phyloP scores from a whole-genome alignment of 768 basidiomycete species.

The Multifurca ochricompacta region DNA sequence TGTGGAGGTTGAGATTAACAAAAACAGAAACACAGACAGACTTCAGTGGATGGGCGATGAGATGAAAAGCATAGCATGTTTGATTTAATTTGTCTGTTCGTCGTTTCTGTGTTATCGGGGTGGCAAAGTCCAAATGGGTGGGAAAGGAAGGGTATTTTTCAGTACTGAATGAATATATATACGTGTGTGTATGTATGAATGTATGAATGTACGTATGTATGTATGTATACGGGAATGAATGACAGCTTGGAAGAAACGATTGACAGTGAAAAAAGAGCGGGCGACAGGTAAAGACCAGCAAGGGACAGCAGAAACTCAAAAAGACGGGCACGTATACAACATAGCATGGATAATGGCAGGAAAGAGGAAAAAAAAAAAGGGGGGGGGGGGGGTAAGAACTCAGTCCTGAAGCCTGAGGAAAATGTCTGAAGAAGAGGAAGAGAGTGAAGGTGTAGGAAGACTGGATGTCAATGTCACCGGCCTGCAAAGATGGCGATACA shows the following conservation, averaged over 20 bases:
- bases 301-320: not conserved
- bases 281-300: not conserved
- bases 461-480: slow-evolving; percentile 3
- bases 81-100: no score
- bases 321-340: not conserved
- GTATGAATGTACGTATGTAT: slow-evolving; percentile 1
- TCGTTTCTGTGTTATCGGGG: no score
- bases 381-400: no score
- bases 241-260: not conserved
- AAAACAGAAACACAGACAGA: no score
- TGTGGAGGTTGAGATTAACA: no score
- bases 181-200: not conserved
- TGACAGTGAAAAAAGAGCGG: not conserved
- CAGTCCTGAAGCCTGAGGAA: slow-evolving; percentile 1
- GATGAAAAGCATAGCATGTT: no score
- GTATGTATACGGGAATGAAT: slow-evolving; percentile 1
- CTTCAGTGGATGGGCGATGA: no score
- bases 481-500: slow-evolving; percentile 56
- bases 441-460: not conserved
- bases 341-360: not conserved
- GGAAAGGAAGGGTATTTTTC: not conserved
- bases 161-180: no score
- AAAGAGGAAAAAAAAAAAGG: not conserved
- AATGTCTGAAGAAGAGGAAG: not conserved
- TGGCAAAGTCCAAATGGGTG: no score